Evolutionary conservation across 352 stramenopile genomes (phyloP).

Genomic region (Pythium biforme): DNA sequence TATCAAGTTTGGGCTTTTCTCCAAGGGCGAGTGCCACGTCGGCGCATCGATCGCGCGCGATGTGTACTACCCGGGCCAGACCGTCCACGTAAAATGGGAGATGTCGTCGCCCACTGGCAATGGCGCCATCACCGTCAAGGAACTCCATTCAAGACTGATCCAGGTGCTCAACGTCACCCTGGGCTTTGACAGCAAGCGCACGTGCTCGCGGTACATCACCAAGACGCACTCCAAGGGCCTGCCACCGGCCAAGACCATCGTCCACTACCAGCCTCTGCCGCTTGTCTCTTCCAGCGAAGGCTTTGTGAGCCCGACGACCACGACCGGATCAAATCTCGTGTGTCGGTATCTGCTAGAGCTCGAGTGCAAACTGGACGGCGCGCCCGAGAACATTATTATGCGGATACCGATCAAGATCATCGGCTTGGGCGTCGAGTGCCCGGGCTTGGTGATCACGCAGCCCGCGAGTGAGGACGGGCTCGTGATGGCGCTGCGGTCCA

Average conservation of each 20-base stretch:
- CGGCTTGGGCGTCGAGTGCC: conserved; percentile 16
- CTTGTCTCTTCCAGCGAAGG: conserved; percentile 28
- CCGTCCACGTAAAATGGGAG: conserved; percentile 54
- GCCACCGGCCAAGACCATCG: conserved; percentile 26
- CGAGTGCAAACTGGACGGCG: conserved; percentile 24
- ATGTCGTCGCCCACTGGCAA: conserved; percentile 41
- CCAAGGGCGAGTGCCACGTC: conserved; percentile 45
- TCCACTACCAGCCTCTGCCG: conserved; percentile 50
- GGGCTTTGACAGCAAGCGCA: conserved; percentile 30
- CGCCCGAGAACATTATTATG: conserved; percentile 14
- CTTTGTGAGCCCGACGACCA: conserved; percentile 38
- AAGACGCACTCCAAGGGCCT: conserved; percentile 47
- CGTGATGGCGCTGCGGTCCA: conserved; percentile 19
- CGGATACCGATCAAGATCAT: conserved; percentile 27
- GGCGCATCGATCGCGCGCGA: conserved; percentile 65
- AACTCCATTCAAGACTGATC: conserved; percentile 45
- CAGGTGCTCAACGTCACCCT: conserved; percentile 47
- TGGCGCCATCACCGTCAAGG: conserved; percentile 42
- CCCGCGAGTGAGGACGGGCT: conserved; percentile 19
- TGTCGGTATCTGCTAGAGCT: conserved; percentile 25
- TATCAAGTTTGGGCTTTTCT: conserved; percentile 56
- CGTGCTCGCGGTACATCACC: conserved; percentile 43
- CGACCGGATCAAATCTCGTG: conserved; percentile 17
- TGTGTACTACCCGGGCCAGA: conserved; percentile 58
- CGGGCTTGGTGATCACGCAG: conserved; percentile 12